phyloP scores from a whole-genome alignment of 73 alveolate genomes.

The Effrenium voratum region DNA sequence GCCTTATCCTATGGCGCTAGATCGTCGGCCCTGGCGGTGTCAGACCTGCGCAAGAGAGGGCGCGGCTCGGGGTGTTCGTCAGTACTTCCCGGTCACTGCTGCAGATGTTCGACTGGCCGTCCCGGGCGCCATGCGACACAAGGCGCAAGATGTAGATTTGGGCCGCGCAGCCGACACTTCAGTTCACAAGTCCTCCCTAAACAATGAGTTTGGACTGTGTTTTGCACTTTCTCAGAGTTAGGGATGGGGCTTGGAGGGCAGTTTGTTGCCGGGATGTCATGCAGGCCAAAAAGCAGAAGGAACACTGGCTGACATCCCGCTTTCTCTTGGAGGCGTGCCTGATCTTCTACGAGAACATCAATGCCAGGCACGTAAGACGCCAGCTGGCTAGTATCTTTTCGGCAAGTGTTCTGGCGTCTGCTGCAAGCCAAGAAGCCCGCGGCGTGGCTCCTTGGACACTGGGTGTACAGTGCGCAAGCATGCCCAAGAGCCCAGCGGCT shows the following conservation, averaged over 20 bases:
- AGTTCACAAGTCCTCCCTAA: too few relatives aligned
- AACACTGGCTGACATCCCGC: background rate
- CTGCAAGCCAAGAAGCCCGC: background rate
- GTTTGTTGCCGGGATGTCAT: too few relatives aligned
- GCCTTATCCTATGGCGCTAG: background rate
- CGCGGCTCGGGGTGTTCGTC: background rate
- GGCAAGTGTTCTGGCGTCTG: background rate
- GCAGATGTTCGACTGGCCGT: background rate
- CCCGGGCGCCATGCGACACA: background rate
- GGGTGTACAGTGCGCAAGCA: background rate
- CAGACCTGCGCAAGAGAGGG: background rate
- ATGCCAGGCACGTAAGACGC: background rate
- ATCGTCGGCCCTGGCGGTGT: background rate
- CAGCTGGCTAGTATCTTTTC: background rate
- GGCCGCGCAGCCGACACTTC: too few relatives aligned
- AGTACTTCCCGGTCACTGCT: background rate
- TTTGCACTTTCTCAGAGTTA: too few relatives aligned
- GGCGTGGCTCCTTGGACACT: background rate
- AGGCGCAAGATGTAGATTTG: too few relatives aligned
- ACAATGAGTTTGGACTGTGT: too few relatives aligned
- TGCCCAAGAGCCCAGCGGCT: background rate
- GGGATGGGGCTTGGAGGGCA: too few relatives aligned
- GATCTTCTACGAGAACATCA: background rate
- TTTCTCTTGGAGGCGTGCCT: background rate
- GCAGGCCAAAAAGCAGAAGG: background rate